These are phyloP conservation scores for Trypanosomatidae sp. DNA, from an alignment of 208 protist genomes.

Conservation along the genomic window DNA sequence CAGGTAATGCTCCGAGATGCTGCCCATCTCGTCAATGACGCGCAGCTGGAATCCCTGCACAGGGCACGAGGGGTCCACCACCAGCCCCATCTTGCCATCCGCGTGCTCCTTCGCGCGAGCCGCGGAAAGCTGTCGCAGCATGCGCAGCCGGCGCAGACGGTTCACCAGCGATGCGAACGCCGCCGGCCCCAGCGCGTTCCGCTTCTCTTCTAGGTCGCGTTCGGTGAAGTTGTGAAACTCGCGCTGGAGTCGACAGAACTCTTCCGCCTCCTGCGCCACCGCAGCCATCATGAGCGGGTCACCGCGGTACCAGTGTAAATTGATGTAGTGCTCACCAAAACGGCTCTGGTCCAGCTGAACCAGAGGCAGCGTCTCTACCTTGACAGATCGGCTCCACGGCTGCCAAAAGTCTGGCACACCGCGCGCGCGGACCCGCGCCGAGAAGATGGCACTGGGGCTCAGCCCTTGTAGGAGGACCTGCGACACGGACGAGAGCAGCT, in stretches of 20 bases:
- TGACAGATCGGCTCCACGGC: slow-evolving; percentile 62
- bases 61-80: slow-evolving; percentile 49
- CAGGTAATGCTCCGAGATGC: slow-evolving; percentile 22
- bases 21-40: slow-evolving; percentile 68
- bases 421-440: slow-evolving; percentile 52
- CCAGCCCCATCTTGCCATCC: slow-evolving; percentile 53
- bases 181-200: slow-evolving; percentile 30
- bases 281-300: slow-evolving; percentile 17
- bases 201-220: slow-evolving; percentile 61
- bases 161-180: slow-evolving; percentile 48
- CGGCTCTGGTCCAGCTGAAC: slow-evolving; percentile 79
- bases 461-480: slow-evolving; percentile 50
- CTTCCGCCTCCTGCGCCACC: slow-evolving; percentile 35
- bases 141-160: slow-evolving; percentile 35
- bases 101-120: slow-evolving; percentile 34
- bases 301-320: slow-evolving; percentile 87
- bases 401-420: slow-evolving; percentile 65
- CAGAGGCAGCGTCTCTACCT: slow-evolving; percentile 59
- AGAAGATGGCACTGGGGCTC: slow-evolving; percentile 37
- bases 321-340: slow-evolving; percentile 93
- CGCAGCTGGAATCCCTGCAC: slow-evolving; percentile 77
- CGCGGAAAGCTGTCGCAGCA: slow-evolving; percentile 50
- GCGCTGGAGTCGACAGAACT: slow-evolving; percentile 54
- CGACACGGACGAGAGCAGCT: slow-evolving; percentile 30
- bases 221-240: slow-evolving; percentile 61